These are phyloP conservation scores for Termitomyces titanicus DNA, from an alignment of 768 basidiomycete species.

Conservation along the genomic window DNA sequence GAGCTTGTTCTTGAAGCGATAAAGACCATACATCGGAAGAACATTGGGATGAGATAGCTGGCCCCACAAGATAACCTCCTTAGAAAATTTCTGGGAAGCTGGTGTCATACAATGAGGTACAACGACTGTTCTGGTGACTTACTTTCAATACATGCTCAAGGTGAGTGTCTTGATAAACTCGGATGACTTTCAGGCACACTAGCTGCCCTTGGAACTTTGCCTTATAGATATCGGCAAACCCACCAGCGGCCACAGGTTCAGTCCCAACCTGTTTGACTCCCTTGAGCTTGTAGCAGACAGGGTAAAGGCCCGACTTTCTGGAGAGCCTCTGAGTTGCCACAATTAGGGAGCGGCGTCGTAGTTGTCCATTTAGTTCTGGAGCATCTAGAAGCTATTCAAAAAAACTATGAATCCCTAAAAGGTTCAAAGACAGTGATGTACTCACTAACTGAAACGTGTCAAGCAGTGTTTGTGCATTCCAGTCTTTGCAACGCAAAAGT, in stretches of 20 bases:
- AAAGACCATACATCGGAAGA: conserved; percentile 2
- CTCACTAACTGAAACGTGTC: too few relatives aligned
- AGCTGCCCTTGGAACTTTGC: background rate
- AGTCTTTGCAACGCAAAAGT: too few relatives aligned
- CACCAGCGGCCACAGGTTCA: background rate
- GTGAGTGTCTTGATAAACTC: background rate
- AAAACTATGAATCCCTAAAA: too few relatives aligned
- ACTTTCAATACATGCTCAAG: background rate
- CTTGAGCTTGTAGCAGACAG: background rate
- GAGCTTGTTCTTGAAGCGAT: background rate
- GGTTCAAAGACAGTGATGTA: too few relatives aligned
- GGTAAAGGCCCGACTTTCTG: background rate
- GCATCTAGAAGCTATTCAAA: background rate
- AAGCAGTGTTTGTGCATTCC: too few relatives aligned
- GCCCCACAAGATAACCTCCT: background rate
- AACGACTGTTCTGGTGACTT: too few relatives aligned
- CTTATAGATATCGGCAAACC: background rate
- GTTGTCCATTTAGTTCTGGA: background rate
- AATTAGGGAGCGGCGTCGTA: background rate
- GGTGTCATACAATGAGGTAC: background rate
- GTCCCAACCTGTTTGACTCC: background rate
- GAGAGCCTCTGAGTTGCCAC: background rate
- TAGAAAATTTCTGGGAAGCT: background rate
- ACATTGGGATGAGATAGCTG: background rate
- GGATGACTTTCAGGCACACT: background rate